Percentiles rank a stretch among this genome's conserved stretches.
These are phyloP conservation scores for Kodamaea kaohsiungensis DNA, from an alignment of 805 yeast species.

Conservation along the genomic window DNA sequence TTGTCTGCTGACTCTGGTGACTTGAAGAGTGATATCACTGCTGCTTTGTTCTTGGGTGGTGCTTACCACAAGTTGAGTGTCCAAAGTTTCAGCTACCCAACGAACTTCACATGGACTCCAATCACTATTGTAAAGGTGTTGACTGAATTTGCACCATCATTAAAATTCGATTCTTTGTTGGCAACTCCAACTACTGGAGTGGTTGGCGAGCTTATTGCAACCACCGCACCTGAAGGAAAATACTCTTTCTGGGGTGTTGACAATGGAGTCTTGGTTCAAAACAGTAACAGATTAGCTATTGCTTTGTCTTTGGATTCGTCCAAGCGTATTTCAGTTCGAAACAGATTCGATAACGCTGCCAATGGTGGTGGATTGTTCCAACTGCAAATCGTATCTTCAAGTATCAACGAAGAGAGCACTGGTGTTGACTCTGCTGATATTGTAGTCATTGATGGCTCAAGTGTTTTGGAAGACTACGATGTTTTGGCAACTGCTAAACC, in stretches of 20 bases:
- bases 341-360: conserved; percentile 68
- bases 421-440: conserved; percentile 62
- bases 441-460: conserved; percentile 60
- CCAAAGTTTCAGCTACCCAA: conserved; percentile 53
- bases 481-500: conserved; percentile 59
- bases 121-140: conserved; percentile 52
- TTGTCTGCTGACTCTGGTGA: conserved; percentile 43
- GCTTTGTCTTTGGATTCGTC: conserved; percentile 64
- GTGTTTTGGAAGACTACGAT: conserved; percentile 58
- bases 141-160: conserved; percentile 34
- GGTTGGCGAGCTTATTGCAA: conserved; percentile 33
- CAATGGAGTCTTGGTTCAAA: conserved; percentile 52
- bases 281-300: conserved; percentile 67
- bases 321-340: conserved; percentile 53
- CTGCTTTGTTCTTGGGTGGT: conserved; percentile 61
- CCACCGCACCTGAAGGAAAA: conserved; percentile 44
- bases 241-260: conserved; percentile 71
- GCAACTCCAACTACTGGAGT: conserved; percentile 14
- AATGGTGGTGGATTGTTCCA: conserved; percentile 80
- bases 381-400: conserved; percentile 53
- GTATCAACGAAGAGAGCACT: conserved; percentile 10
- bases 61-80: conserved; percentile 40
- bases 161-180: conserved; percentile 31
- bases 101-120: conserved; percentile 58
- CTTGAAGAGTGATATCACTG: conserved; percentile 70